Percentiles rank a stretch among this genome's conserved stretches.
These are phyloP conservation scores for Candolleomyces eurysporus DNA, from an alignment of 768 basidiomycete species.

Conservation along the genomic window DNA sequence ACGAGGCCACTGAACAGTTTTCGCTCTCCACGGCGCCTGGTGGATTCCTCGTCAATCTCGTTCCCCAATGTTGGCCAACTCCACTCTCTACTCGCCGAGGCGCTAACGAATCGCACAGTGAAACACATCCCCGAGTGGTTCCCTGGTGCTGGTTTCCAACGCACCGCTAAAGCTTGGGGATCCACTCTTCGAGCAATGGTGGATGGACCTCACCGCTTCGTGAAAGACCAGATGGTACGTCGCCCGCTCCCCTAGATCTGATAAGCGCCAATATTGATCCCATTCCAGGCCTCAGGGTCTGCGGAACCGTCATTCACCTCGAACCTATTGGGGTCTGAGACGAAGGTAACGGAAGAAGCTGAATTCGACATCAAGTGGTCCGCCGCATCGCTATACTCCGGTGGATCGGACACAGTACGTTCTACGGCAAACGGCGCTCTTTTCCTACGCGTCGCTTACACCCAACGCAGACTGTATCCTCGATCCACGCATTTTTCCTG, in stretches of 20 bases:
- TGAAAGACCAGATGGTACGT: conserved; percentile 45
- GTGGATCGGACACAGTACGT: conserved; percentile 41
- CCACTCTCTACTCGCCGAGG: background rate
- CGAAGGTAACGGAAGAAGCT: conserved; percentile 26
- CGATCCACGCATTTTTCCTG: conserved; percentile 37
- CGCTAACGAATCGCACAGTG: conserved; percentile 29
- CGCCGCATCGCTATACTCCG: conserved; percentile 46
- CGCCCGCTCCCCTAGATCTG: background rate
- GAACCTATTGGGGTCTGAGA: conserved; percentile 26
- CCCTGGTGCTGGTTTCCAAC: conserved; percentile 55
- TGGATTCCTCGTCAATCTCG: conserved; percentile 46
- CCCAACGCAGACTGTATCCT: conserved; percentile 34
- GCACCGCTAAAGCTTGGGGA: conserved; percentile 44
- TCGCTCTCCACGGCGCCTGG: conserved; percentile 40
- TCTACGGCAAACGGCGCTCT: background rate
- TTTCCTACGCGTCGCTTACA: background rate
- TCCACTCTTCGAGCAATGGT: conserved; percentile 41
- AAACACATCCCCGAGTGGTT: conserved; percentile 53
- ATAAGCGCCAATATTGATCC: background rate
- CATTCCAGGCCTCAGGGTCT: conserved; percentile 21
- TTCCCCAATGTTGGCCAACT: conserved; percentile 37
- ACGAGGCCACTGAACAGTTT: conserved; percentile 37
- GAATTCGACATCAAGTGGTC: conserved; percentile 43
- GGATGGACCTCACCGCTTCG: conserved; percentile 42
- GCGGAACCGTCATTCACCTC: conserved; percentile 36